Evolutionary conservation across 164 flowering plant genomes (phyloP), one percentile per base, ranked within the genome.

Genomic region (Euptelea pleiosperma): DNA sequence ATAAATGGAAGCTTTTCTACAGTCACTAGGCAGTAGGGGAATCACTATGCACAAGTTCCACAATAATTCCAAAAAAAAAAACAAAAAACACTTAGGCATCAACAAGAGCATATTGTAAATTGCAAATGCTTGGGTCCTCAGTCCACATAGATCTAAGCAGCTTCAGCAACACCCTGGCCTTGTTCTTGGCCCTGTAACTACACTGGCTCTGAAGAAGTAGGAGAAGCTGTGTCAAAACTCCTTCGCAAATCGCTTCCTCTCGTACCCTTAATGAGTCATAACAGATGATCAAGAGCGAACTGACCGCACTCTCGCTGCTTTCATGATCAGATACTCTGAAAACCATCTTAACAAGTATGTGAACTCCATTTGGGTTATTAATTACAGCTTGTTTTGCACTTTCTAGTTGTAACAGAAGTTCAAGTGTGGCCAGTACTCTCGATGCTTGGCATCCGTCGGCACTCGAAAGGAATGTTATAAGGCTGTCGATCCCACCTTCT

Each of bases 191-290:
- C 63, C 77, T 73, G 18, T 54, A 60, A 62, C 69, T 65, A 22
- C 87, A 83, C 67, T 85, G 87, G 71, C 89, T 85, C 69, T 85
- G 91, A 9, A 87, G 64, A 1, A 87, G 79, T 50, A 87, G 55
- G 45, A 87, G 62, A 60, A 85, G 52, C 73, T 85, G 89, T 7
- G 76, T 78, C 71, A 87, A 62, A 12, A 81, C 72, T 18, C 95
- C 91, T 5, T 55, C 76, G 24, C 39, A 18, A 35, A 87, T 70
- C 0, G 83, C 91, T 18, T 66, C 78, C 35, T 82, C 83, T 30
- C 82, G 47, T 15, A 64, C 77, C 41, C 22, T 24, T 10, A 50
- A 15, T 0, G 79, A 76, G 6, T 68, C 82, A n/a, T 15, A 4
- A 55, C 87, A 87, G 9, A 84, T 8, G 0, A 57, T 62, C 61